phyloP scores from a whole-genome alignment of 176 grass and related monocot species.

The Oryza glumipatula region DNA sequence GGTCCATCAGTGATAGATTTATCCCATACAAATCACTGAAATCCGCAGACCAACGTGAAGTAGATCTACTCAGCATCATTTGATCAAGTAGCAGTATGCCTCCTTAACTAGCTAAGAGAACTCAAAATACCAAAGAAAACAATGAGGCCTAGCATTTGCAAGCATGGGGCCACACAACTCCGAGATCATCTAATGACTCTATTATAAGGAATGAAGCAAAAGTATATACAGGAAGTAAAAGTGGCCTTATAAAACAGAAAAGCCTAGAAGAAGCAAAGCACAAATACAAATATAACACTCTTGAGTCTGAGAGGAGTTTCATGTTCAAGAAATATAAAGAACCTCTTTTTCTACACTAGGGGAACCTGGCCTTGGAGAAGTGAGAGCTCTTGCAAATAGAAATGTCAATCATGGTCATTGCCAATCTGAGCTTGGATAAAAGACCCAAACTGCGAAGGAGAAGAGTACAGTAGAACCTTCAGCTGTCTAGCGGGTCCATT shows the following conservation, averaged over 20 bases:
- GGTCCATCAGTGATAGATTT: conserved; percentile 9
- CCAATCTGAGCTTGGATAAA: too few relatives aligned
- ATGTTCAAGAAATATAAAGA: too few relatives aligned
- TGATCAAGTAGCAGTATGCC: conserved; percentile 15
- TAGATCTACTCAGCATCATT: neutral
- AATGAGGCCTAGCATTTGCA: conserved; percentile 7
- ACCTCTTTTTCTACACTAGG: too few relatives aligned
- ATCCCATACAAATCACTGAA: conserved; percentile 14
- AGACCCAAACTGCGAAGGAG: too few relatives aligned
- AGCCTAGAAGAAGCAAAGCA: neutral
- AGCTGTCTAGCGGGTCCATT: too few relatives aligned
- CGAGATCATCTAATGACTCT: neutral
- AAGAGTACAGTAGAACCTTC: too few relatives aligned
- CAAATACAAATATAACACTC: too few relatives aligned
- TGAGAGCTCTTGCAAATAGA: too few relatives aligned
- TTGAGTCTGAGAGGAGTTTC: too few relatives aligned
- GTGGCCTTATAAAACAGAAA: conserved; percentile 3
- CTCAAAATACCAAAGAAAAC: neutral
- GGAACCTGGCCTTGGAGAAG: too few relatives aligned
- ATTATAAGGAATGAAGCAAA: conserved; percentile 26
- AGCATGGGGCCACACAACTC: neutral
- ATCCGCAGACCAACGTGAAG: conserved; percentile 29
- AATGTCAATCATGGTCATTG: too few relatives aligned
- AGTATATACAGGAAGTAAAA: neutral
- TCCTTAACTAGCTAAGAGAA: neutral